Evolutionary conservation across 495 filamentous ascomycete species (phyloP), one percentile per base, ranked within the genome.

Genomic region (Podospora australis): DNA sequence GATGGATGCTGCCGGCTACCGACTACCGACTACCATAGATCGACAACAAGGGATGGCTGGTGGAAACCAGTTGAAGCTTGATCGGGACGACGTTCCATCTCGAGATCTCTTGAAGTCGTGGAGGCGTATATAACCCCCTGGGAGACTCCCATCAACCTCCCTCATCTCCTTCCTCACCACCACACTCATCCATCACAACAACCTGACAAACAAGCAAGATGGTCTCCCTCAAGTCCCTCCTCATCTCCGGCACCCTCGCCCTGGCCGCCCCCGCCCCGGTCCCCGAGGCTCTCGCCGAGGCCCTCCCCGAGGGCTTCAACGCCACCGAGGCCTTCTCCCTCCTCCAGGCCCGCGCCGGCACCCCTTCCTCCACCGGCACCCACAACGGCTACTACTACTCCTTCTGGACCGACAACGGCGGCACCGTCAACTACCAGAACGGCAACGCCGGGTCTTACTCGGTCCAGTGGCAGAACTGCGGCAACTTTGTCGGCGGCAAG

Each of bases 401-500:
- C 20, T 82, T 77, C 71, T 82, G 78, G 77, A 80, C 77, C 41
- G 72, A 83, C 45, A 71, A 72, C 7, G 71, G 70, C 46, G 75
- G 71, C 35, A 62, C 56, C 44, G 76, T 81, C 4, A 70, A 63
- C 34, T 83, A 82, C 60, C 72, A 67, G 58, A 83, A 83, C 55
- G 71, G 71, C 36, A 49, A 59, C 24, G 69, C 52, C 13, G 78
- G 79, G 6, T 57, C 66, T 28, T 84, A 81, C 66, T 69, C 59
- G 40, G 69, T 80, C 13, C 67, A 54, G 16, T 83, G 79, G 79
- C 56, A 55, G 20, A 70, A 73, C 52, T 62, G 62, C 35, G 73
- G 73, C 23, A 79, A 81, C 66, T 82, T 80, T 41, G 75, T 80
- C 42, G 78, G 71, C 22, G 81, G 81, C 38, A 82, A 81, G 65